Evolutionary conservation across 495 filamentous ascomycete species (phyloP), one percentile per base, ranked within the genome.

Genomic region (Penicillium nucicola): DNA sequence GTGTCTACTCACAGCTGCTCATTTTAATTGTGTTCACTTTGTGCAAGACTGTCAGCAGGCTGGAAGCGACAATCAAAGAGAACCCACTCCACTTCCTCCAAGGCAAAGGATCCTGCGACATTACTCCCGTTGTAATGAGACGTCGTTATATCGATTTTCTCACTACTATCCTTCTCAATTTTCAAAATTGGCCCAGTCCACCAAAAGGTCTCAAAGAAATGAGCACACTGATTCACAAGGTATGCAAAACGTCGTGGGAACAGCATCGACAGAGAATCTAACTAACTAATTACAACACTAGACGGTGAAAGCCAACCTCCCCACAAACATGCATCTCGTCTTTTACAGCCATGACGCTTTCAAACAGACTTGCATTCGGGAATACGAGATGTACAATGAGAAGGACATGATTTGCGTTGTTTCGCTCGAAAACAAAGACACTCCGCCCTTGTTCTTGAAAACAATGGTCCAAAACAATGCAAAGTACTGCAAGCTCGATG

Each of bases 321-420:
- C 43, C 1, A 18, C n/a, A 5, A 32, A 19, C 11, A 45, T 45
- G 43, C 8, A 31, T 15, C 5, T 45, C 9, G 43, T 23, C 3
- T 33, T 42, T 22, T 32, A 18, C 3, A 33, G 19, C n/a, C 11
- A 23, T 25, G 25, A 48, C 12, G 48, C 19, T 28, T 33, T 56
- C 35, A 30, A 38, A 10, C 42, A 47, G 11, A 28, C 22, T 17
- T 42, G 41, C 31, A 28, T 39, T 11, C 38, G 42, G 11, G 18
- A 30, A n/a, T 57, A 48, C 35, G 22, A 5, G 11, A 14, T 14
- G 3, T 52, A 57, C 48, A 48, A 57, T 20, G 25, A 43, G 9
- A 58, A 55, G 17, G 45, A 58, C 10, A 40, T 38, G 19, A n/a
- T 58, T 30, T 43, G 22, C 9, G 56, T 58, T 12, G 23, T 58